These are phyloP conservation scores for Lichtheimia ramosa DNA, from an alignment of 371 early-diverging fungal species.

Conservation along the genomic window DNA sequence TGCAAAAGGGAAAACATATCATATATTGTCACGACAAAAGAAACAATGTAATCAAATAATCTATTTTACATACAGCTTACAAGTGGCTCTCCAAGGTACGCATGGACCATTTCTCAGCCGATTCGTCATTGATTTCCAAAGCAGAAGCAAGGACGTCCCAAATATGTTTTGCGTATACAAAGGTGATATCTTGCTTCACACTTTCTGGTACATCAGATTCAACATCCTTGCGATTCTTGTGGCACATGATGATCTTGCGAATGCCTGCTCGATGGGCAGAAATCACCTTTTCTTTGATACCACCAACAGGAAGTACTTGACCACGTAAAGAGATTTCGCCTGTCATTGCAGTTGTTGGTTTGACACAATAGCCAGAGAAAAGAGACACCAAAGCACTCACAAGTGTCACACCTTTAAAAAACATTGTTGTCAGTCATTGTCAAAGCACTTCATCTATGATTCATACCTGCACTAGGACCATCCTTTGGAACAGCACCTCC, in stretches of 20 bases:
- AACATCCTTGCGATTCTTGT: constrained; percentile 61
- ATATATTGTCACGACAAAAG: too few species aligned
- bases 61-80: constrained; percentile 2
- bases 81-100: constrained; percentile 35
- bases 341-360: constrained; percentile 74
- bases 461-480: constrained; percentile 61
- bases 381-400: constrained; percentile 70
- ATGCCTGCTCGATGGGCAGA: constrained; percentile 86
- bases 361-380: constrained; percentile 62
- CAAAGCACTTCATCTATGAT: constrained; percentile 71
- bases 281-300: constrained; percentile 87
- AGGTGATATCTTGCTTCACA: constrained; percentile 66
- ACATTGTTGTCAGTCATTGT: constrained; percentile 17
- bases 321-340: constrained; percentile 89
- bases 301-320: constrained; percentile 83
- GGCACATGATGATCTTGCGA: constrained; percentile 58
- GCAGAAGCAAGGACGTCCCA: constrained; percentile 64
- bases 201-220: constrained; percentile 70
- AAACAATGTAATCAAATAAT: too few species aligned
- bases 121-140: constrained; percentile 67
- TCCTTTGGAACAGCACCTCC: constrained; percentile 57
- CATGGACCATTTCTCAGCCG: constrained; percentile 22
- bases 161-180: constrained; percentile 69
- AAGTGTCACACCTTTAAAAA: constrained; percentile 24
- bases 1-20: too few species aligned